Conservation (phyloP, 768 basidiomycete genomes). For the Mycena pura region DNA sequence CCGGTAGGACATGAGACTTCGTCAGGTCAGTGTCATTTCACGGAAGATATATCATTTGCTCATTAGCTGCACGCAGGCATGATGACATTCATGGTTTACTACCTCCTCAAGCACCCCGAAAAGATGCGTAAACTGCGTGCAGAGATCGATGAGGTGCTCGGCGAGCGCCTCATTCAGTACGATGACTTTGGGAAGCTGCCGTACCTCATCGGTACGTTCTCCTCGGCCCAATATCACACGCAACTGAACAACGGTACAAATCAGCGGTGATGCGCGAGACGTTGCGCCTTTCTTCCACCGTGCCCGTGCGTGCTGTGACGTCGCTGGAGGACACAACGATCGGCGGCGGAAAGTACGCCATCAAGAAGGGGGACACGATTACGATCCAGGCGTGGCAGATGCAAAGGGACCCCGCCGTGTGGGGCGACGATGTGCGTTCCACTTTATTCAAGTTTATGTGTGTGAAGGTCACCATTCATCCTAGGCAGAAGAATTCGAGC, state of each 20-base stretch:
- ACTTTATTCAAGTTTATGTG: not conserved
- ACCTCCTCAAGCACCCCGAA: conserved; percentile 51
- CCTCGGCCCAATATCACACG: not conserved
- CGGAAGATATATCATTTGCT: too few species aligned
- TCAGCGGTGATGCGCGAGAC: conserved; percentile 49
- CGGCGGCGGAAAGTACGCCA: conserved; percentile 47
- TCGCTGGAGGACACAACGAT: conserved; percentile 46
- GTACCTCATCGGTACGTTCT: conserved; percentile 46
- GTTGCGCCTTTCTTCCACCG: conserved; percentile 47
- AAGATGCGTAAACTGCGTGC: conserved; percentile 51
- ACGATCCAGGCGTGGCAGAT: conserved; percentile 36
- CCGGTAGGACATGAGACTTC: conserved; percentile 37
- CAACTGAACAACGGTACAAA: not conserved
- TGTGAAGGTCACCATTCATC: not conserved
- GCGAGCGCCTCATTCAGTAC: conserved; percentile 44
- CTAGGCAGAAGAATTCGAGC: conserved; percentile 52
- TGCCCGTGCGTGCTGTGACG: conserved; percentile 40
- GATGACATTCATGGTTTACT: conserved; percentile 51
- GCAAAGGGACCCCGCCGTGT: conserved; percentile 51
- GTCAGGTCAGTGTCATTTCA: conserved; percentile 21
- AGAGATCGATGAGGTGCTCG: conserved; percentile 55
- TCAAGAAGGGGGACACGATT: conserved; percentile 40
- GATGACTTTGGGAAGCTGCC: conserved; percentile 50
- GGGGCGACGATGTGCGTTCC: conserved; percentile 54
- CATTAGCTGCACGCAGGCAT: conserved; percentile 36